Evolutionary conservation across 2,329 filamentous ascomycete genomes (phyloP).

Genomic region (Sporothrix pallida): DNA sequence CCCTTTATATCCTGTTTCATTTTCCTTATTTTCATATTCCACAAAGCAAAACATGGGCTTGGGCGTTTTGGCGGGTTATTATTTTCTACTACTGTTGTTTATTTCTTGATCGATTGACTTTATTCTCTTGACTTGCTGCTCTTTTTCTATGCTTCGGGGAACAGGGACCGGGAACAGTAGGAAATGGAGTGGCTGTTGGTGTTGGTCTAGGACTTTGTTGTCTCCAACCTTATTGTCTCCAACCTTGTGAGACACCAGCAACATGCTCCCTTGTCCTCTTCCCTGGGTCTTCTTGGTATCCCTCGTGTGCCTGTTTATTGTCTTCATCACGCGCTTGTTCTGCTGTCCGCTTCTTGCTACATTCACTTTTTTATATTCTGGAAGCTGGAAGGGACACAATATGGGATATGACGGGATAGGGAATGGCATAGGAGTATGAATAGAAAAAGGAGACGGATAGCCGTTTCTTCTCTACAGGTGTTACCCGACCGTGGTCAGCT

Average conservation of each 20-base stretch:
- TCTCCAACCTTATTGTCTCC: neutral
- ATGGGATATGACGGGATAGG: neutral
- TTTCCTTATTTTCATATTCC: constrained; percentile 7
- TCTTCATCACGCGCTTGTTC: neutral
- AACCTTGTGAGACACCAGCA: neutral
- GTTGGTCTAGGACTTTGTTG: neutral
- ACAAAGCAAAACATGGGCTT: constrained; percentile 32
- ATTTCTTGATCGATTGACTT: constrained; percentile 10
- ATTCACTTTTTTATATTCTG: neutral
- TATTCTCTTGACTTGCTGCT: neutral
- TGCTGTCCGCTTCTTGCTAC: neutral
- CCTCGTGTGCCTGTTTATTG: neutral
- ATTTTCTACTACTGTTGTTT: constrained; percentile 21
- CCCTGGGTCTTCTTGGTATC: neutral
- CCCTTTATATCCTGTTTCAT: too few species aligned
- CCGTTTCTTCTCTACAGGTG: neutral
- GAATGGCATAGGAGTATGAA: neutral
- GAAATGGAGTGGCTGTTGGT: neutral
- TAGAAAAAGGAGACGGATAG: neutral
- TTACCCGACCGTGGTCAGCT: neutral
- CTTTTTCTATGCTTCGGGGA: neutral
- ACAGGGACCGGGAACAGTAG: neutral
- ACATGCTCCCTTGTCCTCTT: neutral
- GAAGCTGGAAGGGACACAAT: neutral
- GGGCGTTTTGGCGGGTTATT: constrained; percentile 33